Conservation (phyloP, 2,329 filamentous ascomycete genomes). For the Pestalotiopsis fici region DNA sequence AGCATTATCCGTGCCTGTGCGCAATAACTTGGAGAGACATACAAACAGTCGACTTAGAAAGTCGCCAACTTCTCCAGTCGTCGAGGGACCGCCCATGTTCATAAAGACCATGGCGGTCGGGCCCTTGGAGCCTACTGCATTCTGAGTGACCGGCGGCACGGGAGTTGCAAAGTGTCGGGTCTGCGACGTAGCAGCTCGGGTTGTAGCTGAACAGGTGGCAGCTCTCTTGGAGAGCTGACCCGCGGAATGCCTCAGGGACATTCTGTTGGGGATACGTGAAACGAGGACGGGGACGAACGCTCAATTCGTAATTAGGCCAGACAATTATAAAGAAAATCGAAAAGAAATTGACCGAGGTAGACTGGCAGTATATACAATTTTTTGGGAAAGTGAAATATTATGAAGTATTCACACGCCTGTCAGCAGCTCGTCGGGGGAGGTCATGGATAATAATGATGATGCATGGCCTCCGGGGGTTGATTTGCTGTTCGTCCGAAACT, state of each 20-base stretch:
- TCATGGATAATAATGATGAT: neutral
- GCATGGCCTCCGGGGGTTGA: neutral
- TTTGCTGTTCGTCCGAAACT: neutral
- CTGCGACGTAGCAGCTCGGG: slow-evolving; percentile 33
- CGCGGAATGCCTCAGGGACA: slow-evolving; percentile 42
- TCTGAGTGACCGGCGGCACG: slow-evolving; percentile 78
- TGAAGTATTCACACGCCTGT: neutral
- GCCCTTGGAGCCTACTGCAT: slow-evolving; percentile 69
- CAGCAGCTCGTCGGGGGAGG: neutral
- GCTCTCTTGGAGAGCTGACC: slow-evolving; percentile 36
- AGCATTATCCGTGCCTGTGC: neutral
- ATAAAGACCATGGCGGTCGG: slow-evolving; percentile 98
- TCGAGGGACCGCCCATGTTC: slow-evolving; percentile 97
- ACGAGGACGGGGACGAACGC: neutral
- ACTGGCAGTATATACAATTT: neutral
- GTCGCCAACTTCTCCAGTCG: slow-evolving; percentile 81
- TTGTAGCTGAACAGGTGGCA: slow-evolving; percentile 21
- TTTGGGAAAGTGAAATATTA: neutral
- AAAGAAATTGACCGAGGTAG: neutral
- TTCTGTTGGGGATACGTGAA: slow-evolving; percentile 18
- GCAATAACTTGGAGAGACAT: slow-evolving; percentile 35
- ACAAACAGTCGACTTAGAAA: slow-evolving; percentile 94
- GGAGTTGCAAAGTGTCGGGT: slow-evolving; percentile 58
- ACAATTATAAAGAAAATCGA: neutral
- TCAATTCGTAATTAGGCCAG: neutral